Conservation (phyloP, 805 yeast species). For the Isabelozyma gotoi region DNA sequence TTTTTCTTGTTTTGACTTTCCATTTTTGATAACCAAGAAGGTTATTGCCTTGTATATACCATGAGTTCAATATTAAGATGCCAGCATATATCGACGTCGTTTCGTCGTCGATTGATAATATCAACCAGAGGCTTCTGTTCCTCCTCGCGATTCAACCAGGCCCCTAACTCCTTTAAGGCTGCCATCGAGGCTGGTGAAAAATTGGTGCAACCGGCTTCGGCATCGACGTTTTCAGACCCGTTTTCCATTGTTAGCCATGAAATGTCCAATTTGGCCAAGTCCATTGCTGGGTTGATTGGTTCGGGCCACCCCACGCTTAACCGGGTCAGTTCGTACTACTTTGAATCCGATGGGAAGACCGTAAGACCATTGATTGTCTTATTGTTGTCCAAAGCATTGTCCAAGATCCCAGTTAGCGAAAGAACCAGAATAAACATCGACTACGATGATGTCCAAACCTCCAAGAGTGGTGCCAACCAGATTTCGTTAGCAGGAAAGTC, state of each 20-base stretch:
- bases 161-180: slow-evolving; percentile 23
- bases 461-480: slow-evolving; percentile 55
- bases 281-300: slow-evolving; percentile 84
- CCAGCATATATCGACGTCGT: neutral
- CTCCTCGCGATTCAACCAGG: neutral
- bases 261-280: slow-evolving; percentile 84
- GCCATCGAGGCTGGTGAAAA: slow-evolving; percentile 75
- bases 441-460: slow-evolving; percentile 62
- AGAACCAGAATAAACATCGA: slow-evolving; percentile 67
- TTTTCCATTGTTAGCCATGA: slow-evolving; percentile 88
- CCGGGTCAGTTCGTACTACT: slow-evolving; percentile 90
- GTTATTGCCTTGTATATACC: neutral
- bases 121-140: neutral
- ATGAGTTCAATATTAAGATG: slow-evolving; percentile 2
- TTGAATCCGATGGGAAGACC: slow-evolving; percentile 94
- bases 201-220: slow-evolving; percentile 60
- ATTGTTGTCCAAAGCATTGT: slow-evolving; percentile 76
- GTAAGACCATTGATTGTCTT: slow-evolving; percentile 89
- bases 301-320: slow-evolving; percentile 92
- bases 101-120: neutral
- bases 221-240: slow-evolving; percentile 67
- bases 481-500: slow-evolving; percentile 60
- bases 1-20: neutral
- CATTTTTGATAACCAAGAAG: neutral
- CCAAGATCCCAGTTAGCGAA: slow-evolving; percentile 67